A percentile compares a stretch with the other conserved stretches of the same genome.
phyloP scores from a whole-genome alignment of 2,329 filamentous ascomycete genomes.

The Diplodia intermedia region DNA sequence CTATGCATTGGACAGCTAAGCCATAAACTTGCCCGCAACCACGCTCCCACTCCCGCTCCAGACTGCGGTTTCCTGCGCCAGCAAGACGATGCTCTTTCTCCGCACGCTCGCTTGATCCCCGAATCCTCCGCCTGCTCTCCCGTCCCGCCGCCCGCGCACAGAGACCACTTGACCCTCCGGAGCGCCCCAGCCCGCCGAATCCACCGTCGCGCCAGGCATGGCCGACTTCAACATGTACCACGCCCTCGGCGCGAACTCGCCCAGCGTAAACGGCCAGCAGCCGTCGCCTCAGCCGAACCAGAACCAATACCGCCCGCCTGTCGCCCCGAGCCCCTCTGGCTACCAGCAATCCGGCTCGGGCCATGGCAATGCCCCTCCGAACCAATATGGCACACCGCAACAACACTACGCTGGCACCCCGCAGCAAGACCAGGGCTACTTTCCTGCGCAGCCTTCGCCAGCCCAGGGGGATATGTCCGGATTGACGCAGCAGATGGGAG shows the following conservation, averaged over 20 bases:
- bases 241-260: conserved; percentile 39
- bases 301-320: conserved; percentile 48
- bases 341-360: conserved; percentile 53
- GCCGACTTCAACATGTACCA: conserved; percentile 48
- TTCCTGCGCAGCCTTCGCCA: conserved; percentile 46
- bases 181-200: conserved; percentile 3
- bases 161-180: conserved; percentile 1
- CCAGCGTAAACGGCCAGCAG: conserved; percentile 40
- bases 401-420: conserved; percentile 39
- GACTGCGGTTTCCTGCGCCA: background rate
- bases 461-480: conserved; percentile 48
- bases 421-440: conserved; percentile 51
- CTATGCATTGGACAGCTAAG: conserved; percentile 28
- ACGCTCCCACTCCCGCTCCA: background rate
- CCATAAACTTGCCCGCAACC: conserved; percentile 30
- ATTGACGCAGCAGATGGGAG: conserved; percentile 77
- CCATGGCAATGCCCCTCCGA: conserved; percentile 41
- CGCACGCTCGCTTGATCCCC: conserved; percentile 26
- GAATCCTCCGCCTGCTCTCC: conserved; percentile 2
- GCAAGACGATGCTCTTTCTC: conserved; percentile 16
- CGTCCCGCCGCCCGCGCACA: conserved; percentile 8
- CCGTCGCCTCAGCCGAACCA: conserved; percentile 39
- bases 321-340: conserved; percentile 53
- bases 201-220: conserved; percentile 27
- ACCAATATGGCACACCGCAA: conserved; percentile 44